phyloP scores from a whole-genome alignment of 441 rosid genomes.

The Populus hybrid region DNA sequence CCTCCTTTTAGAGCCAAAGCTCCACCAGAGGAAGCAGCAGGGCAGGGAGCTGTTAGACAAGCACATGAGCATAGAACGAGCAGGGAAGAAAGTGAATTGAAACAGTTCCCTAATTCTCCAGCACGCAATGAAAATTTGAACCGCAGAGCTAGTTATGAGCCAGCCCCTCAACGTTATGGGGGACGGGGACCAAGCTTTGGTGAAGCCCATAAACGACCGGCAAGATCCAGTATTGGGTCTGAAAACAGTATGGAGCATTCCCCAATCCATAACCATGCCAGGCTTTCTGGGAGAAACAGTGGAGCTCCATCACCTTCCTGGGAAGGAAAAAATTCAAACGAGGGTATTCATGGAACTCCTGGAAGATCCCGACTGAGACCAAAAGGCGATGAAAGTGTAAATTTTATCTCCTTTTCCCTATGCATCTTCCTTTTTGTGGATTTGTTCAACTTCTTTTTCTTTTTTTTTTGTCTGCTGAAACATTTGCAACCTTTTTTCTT shows the following conservation, averaged over 20 bases:
- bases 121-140: slow-evolving; percentile 36
- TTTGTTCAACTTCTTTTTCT: background rate
- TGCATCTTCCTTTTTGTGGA: background rate
- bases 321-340: slow-evolving; percentile 57
- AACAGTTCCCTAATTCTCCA: slow-evolving; percentile 37
- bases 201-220: slow-evolving; percentile 43
- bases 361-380: slow-evolving; percentile 50
- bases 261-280: slow-evolving; percentile 60
- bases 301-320: slow-evolving; percentile 43
- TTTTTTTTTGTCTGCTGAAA: background rate
- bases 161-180: slow-evolving; percentile 42
- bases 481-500: background rate
- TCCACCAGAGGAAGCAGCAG: slow-evolving; percentile 35
- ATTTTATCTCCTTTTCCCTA: slow-evolving; percentile 11
- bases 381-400: slow-evolving; percentile 64
- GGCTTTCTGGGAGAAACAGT: slow-evolving; percentile 32
- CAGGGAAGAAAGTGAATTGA: slow-evolving; percentile 39
- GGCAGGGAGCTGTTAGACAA: slow-evolving; percentile 27
- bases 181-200: slow-evolving; percentile 42
- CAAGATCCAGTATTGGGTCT: slow-evolving; percentile 39
- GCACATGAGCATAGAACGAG: slow-evolving; percentile 30
- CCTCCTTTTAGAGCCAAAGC: slow-evolving; percentile 41
- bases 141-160: slow-evolving; percentile 29
- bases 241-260: slow-evolving; percentile 65
- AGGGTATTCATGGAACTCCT: slow-evolving; percentile 52